Conservation (phyloP, 2,329 filamentous ascomycete genomes). For the Neopestalotiopsis sp. region DNA sequence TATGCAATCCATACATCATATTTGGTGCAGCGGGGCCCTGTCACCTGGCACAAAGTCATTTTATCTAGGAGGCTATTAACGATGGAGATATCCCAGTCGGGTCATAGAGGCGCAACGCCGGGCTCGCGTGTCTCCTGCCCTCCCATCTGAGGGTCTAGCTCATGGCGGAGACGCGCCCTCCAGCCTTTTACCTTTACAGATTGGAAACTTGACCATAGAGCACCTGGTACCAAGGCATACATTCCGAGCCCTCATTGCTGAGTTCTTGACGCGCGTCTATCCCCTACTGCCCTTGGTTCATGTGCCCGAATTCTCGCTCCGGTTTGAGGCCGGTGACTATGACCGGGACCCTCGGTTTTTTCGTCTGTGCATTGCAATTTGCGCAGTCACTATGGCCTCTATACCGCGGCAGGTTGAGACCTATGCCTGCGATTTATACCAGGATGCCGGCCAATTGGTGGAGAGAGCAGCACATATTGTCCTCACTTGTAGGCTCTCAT, state of each 20-base stretch:
- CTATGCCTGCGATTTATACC: conserved; percentile 21
- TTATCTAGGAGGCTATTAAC: neutral
- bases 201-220: conserved; percentile 19
- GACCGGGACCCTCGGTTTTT: conserved; percentile 25
- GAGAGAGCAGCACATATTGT: conserved; percentile 18
- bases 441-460: conserved; percentile 17
- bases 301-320: conserved; percentile 21
- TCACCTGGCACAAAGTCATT: neutral
- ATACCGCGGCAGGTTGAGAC: conserved; percentile 23
- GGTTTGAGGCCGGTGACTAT: conserved; percentile 21
- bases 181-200: conserved; percentile 14
- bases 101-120: neutral
- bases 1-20: conserved; percentile 7
- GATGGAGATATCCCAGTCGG: neutral
- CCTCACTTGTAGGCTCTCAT: conserved; percentile 16
- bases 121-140: neutral
- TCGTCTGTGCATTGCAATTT: conserved; percentile 27
- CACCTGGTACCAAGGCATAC: conserved; percentile 25
- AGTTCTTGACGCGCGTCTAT: conserved; percentile 26
- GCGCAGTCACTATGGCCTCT: conserved; percentile 29
- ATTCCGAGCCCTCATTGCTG: conserved; percentile 25
- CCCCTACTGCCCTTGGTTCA: conserved; percentile 28
- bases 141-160: neutral
- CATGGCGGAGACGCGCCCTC: neutral
- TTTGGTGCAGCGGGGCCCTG: too few relatives aligned